These are phyloP conservation scores for Polygonum aviculare DNA, from an alignment of 148 eudicot genomes.

Conservation along the genomic window DNA sequence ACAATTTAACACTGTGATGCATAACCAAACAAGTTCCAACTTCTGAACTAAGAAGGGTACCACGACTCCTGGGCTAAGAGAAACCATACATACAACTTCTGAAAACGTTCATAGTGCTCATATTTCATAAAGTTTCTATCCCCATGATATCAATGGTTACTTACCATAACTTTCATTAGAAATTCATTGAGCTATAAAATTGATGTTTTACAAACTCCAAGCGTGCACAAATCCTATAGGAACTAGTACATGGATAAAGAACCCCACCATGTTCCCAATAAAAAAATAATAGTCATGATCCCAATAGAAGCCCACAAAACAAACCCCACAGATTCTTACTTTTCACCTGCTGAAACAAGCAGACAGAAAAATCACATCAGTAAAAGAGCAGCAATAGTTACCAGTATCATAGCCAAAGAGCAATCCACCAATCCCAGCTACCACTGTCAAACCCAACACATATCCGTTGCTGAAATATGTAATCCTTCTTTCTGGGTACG, in stretches of 20 bases:
- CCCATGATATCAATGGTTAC: background rate
- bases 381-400: conserved; percentile 15
- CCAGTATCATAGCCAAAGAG: conserved; percentile 96
- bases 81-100: background rate
- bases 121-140: background rate
- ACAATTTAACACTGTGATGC: no score
- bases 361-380: background rate
- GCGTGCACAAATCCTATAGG: background rate
- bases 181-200: background rate
- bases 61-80: background rate
- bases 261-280: background rate
- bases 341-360: background rate
- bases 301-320: no score
- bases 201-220: background rate
- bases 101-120: background rate
- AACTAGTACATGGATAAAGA: background rate
- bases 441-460: conserved; percentile 70
- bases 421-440: conserved; percentile 92
- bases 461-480: conserved; percentile 73
- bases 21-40: no score
- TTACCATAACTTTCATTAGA: background rate
- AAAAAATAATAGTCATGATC: no score
- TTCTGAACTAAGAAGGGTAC: background rate
- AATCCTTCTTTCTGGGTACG: conserved; percentile 39
- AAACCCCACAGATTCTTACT: background rate